Percentiles rank a stretch among this genome's conserved stretches.
phyloP scores from a whole-genome alignment of 2,329 filamentous ascomycete genomes.

The Diaporthe ampelina region DNA sequence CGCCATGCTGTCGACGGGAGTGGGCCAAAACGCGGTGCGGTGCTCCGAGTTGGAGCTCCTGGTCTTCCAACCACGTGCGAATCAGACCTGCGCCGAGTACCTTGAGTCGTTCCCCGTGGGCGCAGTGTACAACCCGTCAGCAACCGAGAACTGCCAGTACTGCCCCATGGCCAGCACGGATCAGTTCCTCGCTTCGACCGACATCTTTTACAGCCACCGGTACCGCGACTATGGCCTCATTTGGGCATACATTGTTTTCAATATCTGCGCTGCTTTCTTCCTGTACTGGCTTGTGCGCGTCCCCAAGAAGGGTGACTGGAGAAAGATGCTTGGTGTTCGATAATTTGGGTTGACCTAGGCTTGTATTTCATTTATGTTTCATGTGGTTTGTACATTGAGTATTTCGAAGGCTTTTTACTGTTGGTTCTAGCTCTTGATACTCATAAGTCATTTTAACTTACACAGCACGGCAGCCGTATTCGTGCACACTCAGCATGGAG shows the following conservation, averaged over 20 bases:
- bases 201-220: conserved; percentile 59
- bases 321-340: conserved; percentile 15
- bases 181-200: conserved; percentile 51
- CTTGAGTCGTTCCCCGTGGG: conserved; percentile 60
- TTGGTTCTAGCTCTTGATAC: too few species aligned
- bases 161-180: conserved; percentile 50
- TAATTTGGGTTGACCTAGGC: not conserved
- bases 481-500: too few species aligned
- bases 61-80: conserved; percentile 69
- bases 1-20: conserved; percentile 73
- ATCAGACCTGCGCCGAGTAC: conserved; percentile 70
- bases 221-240: conserved; percentile 69
- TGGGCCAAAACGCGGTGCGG: conserved; percentile 71
- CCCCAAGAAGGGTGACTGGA: conserved; percentile 50
- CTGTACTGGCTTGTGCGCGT: conserved; percentile 62
- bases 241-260: conserved; percentile 64
- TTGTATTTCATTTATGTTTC: not conserved
- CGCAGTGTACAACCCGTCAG: conserved; percentile 58
- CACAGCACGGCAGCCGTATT: too few species aligned
- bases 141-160: conserved; percentile 45
- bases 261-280: conserved; percentile 59
- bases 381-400: too few species aligned
- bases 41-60: conserved; percentile 77
- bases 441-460: too few species aligned
- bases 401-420: too few species aligned